Evolutionary conservation across 2,329 filamentous ascomycete species (phyloP), one percentile per base, ranked within the genome.

Genomic region (Fusarium sp.): DNA sequence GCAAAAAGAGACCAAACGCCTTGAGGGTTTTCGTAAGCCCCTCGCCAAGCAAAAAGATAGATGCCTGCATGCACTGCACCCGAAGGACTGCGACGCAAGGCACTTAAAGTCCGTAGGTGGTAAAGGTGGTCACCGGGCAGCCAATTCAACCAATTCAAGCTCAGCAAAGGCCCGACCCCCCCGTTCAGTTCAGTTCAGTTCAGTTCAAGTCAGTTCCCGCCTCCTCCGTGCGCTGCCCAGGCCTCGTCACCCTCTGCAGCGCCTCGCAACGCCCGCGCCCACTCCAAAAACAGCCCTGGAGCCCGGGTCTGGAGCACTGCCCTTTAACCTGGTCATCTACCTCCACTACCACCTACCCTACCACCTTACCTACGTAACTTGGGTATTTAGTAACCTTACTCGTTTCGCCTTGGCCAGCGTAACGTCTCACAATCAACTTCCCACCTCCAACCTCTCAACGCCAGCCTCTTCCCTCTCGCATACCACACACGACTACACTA

Each of bases 391-490:
- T 70, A 62, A 58, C 55, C 70, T 64, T 77, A 68, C 67, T 72
- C 71, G 77, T 78, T 78, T 80, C 74, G 77, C 73, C 78, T 75
- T 74, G 72, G 69, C 78, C 77, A 78, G 72, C 67, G 69, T 63
- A 78, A 63, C 73, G 73, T 78, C 74, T 78, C 76, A 75, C 67
- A 63, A 66, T 71, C 72, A 74, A 75, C 75, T 77, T 78, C 72
- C 72, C 76, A 74, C 67, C 58, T 78, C 67, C 76, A 78, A 75
- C 73, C 69, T 72, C 75, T 64, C 68, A 70, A 63, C 66, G 66
- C 71, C 77, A 75, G 64, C 76, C 70, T 77, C 75, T 62, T 69
- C 62, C 22, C 57, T 74, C 69, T 74, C 72, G 65, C 72, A 73
- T 73, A 67, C 67, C 67, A 64, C 71, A 71, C 24, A 70, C 63